Conservation (phyloP, 208 protist species). For the Acanthamoeba quina region DNA sequence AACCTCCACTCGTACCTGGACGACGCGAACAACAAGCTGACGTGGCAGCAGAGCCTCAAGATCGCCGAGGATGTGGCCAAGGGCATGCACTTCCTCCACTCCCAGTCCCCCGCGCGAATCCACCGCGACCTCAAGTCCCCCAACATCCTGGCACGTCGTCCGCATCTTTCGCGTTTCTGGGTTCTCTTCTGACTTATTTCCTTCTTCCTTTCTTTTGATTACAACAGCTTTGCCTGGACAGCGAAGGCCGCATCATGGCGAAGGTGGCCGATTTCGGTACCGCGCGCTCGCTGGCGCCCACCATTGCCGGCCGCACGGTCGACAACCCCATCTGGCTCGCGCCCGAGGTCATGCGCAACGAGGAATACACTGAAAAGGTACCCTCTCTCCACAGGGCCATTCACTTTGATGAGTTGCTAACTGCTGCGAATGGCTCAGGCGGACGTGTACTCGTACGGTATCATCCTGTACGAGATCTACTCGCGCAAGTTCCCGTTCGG, state of each 20-base stretch:
- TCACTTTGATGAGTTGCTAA: background rate
- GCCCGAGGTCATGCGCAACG: constrained; percentile 80
- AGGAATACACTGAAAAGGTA: constrained; percentile 80
- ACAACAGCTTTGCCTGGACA: too few species aligned
- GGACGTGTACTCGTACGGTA: constrained; percentile 81
- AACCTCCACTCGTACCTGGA: constrained; percentile 70
- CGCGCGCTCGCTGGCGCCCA: constrained; percentile 71
- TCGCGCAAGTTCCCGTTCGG: constrained; percentile 72
- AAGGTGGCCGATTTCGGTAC: constrained; percentile 83
- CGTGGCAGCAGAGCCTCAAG: constrained; percentile 65
- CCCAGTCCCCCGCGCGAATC: constrained; percentile 28
- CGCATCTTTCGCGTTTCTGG: background rate
- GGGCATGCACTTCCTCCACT: constrained; percentile 75
- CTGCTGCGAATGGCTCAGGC: background rate
- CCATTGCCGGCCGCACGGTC: constrained; percentile 49
- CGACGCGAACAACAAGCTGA: constrained; percentile 36
- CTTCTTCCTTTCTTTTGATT: background rate
- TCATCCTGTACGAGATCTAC: constrained; percentile 78
- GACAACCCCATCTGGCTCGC: constrained; percentile 80
- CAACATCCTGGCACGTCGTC: background rate
- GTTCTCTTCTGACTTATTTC: background rate
- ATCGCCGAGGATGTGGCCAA: constrained; percentile 52
- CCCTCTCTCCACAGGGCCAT: background rate
- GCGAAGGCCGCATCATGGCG: too few species aligned
- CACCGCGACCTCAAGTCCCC: constrained; percentile 8